Conservation (phyloP, 148 eudicot genomes). For the Silene latifolia region DNA sequence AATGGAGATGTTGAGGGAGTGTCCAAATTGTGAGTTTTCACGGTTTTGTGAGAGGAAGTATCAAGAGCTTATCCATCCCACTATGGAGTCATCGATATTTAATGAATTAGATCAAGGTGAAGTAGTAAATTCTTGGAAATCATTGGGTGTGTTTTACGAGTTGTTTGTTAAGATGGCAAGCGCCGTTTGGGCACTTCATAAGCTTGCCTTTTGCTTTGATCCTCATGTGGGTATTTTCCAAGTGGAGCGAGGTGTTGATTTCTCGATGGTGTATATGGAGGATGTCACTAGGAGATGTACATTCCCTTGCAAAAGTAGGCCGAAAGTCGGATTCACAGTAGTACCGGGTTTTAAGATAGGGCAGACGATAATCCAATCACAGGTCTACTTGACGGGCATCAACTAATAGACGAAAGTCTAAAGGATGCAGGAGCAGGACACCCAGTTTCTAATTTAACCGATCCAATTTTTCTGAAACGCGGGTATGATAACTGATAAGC, state of each 20-base stretch:
- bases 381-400: constrained; percentile 59
- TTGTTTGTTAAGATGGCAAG: constrained; percentile 79
- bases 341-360: constrained; percentile 83
- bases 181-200: constrained; percentile 85
- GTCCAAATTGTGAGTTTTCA: constrained; percentile 57
- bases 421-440: too few relatives aligned
- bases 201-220: constrained; percentile 68
- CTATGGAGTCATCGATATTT: constrained; percentile 83
- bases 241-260: constrained; percentile 72
- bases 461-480: neutral
- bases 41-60: constrained; percentile 77
- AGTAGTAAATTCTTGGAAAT: constrained; percentile 69
- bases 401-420: constrained; percentile 11
- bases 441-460: neutral
- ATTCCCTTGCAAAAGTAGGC: constrained; percentile 39
- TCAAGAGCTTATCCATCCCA: constrained; percentile 72
- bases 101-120: constrained; percentile 52
- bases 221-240: constrained; percentile 71
- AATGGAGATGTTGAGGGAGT: constrained; percentile 59
- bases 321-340: constrained; percentile 83
- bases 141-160: constrained; percentile 69
- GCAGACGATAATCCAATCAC: constrained; percentile 73
- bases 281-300: constrained; percentile 54
- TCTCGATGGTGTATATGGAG: constrained; percentile 88
- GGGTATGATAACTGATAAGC: neutral